phyloP scores from a whole-genome alignment of 495 filamentous ascomycete genomes.

The Hypoxylon subgilvum region DNA sequence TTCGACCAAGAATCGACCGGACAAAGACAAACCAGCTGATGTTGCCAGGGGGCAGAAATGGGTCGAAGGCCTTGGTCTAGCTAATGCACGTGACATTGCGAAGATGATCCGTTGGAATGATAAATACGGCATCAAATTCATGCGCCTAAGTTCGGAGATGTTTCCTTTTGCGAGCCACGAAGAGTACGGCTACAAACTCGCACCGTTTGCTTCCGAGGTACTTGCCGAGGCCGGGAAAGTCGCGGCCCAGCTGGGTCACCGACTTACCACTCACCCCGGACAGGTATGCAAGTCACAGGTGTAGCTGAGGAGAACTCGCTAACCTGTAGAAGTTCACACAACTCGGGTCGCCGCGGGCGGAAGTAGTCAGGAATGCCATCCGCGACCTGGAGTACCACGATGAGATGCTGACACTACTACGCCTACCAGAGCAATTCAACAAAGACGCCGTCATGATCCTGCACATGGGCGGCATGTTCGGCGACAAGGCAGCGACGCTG shows the following conservation, averaged over 20 bases:
- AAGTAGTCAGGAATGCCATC: constrained; percentile 75
- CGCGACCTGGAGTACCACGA: constrained; percentile 90
- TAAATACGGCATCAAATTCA: constrained; percentile 87
- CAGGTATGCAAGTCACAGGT: constrained; percentile 53
- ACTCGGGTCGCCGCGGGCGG: constrained; percentile 75
- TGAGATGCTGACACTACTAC: constrained; percentile 80
- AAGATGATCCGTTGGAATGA: constrained; percentile 96
- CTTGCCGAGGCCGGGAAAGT: constrained; percentile 78
- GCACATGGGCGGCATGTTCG: constrained; percentile 92
- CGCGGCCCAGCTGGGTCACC: constrained; percentile 80
- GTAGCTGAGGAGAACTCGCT: not conserved
- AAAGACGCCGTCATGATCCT: constrained; percentile 93
- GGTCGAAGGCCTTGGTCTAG: constrained; percentile 77
- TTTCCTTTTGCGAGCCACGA: constrained; percentile 92
- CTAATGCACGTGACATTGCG: constrained; percentile 80
- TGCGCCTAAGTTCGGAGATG: constrained; percentile 93
- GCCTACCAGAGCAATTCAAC: constrained; percentile 77
- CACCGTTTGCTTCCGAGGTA: constrained; percentile 81
- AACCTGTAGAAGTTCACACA: constrained; percentile 72
- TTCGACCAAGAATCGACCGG: constrained; percentile 79
- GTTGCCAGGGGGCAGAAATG: constrained; percentile 67
- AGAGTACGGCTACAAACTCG: constrained; percentile 85
- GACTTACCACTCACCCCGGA: constrained; percentile 89
- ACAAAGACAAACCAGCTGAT: constrained; percentile 69
- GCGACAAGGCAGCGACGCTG: constrained; percentile 82